Evolutionary conservation across 805 yeast genomes (phyloP).

Genomic region (Debaryomyces tyrocola): DNA sequence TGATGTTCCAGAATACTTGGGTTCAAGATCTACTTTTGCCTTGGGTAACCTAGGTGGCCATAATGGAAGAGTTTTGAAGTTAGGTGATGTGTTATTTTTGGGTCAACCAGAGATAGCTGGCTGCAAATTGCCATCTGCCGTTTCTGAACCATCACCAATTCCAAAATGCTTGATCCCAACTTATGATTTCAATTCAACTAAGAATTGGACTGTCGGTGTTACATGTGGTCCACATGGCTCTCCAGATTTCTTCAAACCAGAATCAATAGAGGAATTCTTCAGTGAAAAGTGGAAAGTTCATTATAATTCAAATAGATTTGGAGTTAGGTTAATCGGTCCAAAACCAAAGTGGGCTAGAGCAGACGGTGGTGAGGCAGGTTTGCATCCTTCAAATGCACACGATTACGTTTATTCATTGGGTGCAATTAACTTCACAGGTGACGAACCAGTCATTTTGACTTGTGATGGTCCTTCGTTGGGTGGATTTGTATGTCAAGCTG

Average conservation of each 20-base stretch:
- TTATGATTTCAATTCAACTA: slow-evolving; percentile 41
- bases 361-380: slow-evolving; percentile 97
- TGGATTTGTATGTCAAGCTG: slow-evolving; percentile 96
- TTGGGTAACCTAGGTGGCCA: slow-evolving; percentile 91
- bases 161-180: slow-evolving; percentile 59
- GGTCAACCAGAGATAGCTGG: slow-evolving; percentile 73
- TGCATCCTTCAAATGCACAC: slow-evolving; percentile 98
- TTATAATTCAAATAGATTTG: slow-evolving; percentile 95
- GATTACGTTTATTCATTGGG: slow-evolving; percentile 96
- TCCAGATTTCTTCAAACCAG: slow-evolving; percentile 86
- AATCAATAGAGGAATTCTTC: slow-evolving; percentile 75
- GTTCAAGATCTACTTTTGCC: slow-evolving; percentile 96
- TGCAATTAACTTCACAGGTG: slow-evolving; percentile 97
- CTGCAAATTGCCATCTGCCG: slow-evolving; percentile 72
- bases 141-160: slow-evolving; percentile 57
- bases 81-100: slow-evolving; percentile 88
- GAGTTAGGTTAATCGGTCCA: slow-evolving; percentile 92
- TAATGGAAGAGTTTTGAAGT: slow-evolving; percentile 87
- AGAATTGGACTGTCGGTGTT: slow-evolving; percentile 80
- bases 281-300: slow-evolving; percentile 87
- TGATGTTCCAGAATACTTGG: slow-evolving; percentile 90
- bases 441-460: slow-evolving; percentile 94
- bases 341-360: slow-evolving; percentile 95
- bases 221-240: slow-evolving; percentile 98
- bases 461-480: slow-evolving; percentile 98